Percentiles rank a stretch among this genome's conserved stretches.
Conservation (phyloP, 2,329 filamentous ascomycete genomes). For the Hirsutella thompsonii region DNA sequence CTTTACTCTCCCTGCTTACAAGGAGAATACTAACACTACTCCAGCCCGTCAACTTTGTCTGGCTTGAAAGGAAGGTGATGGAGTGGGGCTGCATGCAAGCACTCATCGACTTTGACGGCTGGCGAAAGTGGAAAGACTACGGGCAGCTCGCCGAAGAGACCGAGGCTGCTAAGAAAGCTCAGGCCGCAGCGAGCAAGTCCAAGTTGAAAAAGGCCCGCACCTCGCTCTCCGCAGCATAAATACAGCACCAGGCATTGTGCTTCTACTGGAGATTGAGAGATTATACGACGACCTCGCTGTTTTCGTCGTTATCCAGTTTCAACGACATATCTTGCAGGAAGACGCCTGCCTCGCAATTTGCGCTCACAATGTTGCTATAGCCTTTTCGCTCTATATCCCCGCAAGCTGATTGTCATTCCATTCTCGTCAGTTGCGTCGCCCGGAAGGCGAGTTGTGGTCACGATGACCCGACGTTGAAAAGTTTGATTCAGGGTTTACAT, state of each 20-base stretch:
- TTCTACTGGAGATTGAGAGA: not conserved
- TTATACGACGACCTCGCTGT: no score
- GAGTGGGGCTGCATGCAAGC: constrained; percentile 99
- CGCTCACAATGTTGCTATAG: no score
- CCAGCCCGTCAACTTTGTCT: constrained; percentile 92
- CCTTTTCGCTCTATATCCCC: no score
- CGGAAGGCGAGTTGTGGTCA: no score
- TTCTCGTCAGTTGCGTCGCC: no score
- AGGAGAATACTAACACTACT: not conserved
- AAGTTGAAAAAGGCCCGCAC: constrained; percentile 33
- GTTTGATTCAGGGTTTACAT: no score
- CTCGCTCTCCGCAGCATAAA: constrained; percentile 18
- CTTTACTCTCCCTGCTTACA: no score
- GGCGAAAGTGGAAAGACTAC: constrained; percentile 94
- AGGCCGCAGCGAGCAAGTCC: constrained; percentile 17
- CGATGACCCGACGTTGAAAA: no score
- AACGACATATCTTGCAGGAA: no score
- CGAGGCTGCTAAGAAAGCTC: constrained; percentile 27
- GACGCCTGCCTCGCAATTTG: no score
- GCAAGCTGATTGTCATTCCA: no score
- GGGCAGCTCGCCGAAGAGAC: constrained; percentile 31
- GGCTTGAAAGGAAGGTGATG: constrained; percentile 94
- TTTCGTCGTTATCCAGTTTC: no score
- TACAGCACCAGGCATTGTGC: not conserved
- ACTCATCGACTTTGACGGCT: constrained; percentile 94